Evolutionary conservation across 1,139 yeast species (phyloP).

Genomic region (Scheffersomyces stambukii): DNA sequence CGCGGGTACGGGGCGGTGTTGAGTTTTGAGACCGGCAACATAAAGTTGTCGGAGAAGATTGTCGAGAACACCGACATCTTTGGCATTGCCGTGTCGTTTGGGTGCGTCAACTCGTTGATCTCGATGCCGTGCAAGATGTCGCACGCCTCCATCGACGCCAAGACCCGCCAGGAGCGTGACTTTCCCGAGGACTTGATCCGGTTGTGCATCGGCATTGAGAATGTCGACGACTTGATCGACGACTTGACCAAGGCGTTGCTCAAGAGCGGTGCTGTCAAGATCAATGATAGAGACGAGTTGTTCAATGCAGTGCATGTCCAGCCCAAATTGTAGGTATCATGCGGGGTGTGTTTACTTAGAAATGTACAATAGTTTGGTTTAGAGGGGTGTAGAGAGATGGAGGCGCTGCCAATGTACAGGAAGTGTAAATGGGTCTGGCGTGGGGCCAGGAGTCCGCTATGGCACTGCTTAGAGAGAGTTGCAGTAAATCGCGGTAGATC

Average conservation of each 20-base stretch:
- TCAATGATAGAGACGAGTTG: slow-evolving; percentile 40
- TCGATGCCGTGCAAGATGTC: slow-evolving; percentile 95
- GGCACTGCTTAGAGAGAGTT: too few species aligned
- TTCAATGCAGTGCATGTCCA: slow-evolving; percentile 40
- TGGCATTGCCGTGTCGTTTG: slow-evolving; percentile 91
- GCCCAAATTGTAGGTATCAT: slow-evolving; percentile 32
- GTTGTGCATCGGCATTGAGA: slow-evolving; percentile 84
- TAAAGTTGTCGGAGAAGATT: slow-evolving; percentile 62
- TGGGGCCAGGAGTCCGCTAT: too few species aligned
- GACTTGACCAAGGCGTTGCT: slow-evolving; percentile 71
- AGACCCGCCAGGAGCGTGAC: slow-evolving; percentile 79
- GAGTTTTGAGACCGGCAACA: slow-evolving; percentile 80
- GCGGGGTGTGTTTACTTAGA: too few species aligned
- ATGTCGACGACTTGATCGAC: slow-evolving; percentile 58
- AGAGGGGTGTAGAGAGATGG: too few species aligned
- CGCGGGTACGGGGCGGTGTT: slow-evolving; percentile 88
- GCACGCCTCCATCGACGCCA: slow-evolving; percentile 91
- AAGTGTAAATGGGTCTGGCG: too few species aligned
- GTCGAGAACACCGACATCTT: slow-evolving; percentile 74
- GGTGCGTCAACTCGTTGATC: slow-evolving; percentile 87
- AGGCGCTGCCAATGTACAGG: too few species aligned
- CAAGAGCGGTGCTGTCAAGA: slow-evolving; percentile 57
- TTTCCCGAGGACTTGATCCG: slow-evolving; percentile 90
- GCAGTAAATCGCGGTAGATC: too few species aligned
- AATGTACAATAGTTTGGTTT: too few species aligned